phyloP scores from a whole-genome alignment of 441 rosid genomes.

The Viola pubescens region DNA sequence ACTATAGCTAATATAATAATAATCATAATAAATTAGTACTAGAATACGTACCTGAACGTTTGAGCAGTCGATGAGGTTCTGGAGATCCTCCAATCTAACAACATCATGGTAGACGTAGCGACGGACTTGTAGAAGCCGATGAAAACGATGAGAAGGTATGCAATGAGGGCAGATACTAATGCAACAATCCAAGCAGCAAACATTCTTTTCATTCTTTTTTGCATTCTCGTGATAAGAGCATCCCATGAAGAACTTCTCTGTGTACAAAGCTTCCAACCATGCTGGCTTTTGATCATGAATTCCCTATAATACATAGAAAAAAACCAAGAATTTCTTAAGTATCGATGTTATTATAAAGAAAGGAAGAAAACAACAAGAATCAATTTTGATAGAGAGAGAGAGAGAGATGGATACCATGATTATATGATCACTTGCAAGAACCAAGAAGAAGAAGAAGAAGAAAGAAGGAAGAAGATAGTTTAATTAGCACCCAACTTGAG shows the following conservation, averaged over 20 bases:
- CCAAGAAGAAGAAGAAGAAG: slow-evolving; percentile 12
- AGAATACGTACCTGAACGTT: slow-evolving; percentile 58
- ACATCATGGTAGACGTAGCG: slow-evolving; percentile 96
- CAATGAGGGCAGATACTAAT: slow-evolving; percentile 90
- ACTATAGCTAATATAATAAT: not conserved
- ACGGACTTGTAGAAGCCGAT: slow-evolving; percentile 85
- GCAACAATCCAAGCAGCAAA: slow-evolving; percentile 87
- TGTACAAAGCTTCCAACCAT: slow-evolving; percentile 85
- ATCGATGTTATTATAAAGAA: not conserved
- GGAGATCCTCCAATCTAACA: slow-evolving; percentile 83
- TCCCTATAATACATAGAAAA: slow-evolving; percentile 30
- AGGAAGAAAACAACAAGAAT: not conserved
- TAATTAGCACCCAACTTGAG: slow-evolving; percentile 1
- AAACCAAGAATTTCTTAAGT: slow-evolving; percentile 6
- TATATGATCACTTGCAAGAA: slow-evolving; percentile 1
- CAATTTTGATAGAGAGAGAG: slow-evolving; percentile 8
- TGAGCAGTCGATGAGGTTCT: slow-evolving; percentile 86
- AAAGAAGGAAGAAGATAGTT: slow-evolving; percentile 14
- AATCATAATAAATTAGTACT: not conserved
- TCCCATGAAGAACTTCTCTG: slow-evolving; percentile 66
- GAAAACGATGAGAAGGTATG: slow-evolving; percentile 69
- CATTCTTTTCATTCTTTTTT: slow-evolving; percentile 90
- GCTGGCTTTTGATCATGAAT: slow-evolving; percentile 58
- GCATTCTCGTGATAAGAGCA: slow-evolving; percentile 67
- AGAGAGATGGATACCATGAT: slow-evolving; percentile 38